Evolutionary conservation across 345 rosid genomes (phyloP).

Genomic region (Gossypium raimondii): DNA sequence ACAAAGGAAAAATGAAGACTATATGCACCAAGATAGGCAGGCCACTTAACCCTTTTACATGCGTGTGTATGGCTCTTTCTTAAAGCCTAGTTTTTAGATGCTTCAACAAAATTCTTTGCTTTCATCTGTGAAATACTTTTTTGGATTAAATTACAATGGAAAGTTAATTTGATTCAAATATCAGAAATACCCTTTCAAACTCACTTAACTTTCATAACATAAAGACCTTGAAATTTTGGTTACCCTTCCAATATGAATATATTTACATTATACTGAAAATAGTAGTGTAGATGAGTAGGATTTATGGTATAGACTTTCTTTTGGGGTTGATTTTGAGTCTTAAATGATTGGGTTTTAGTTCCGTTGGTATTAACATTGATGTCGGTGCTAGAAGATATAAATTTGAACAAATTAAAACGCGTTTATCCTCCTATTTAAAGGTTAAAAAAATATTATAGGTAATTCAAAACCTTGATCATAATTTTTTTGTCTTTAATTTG

Average conservation of each 20-base stretch:
- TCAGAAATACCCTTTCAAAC: too few relatives aligned
- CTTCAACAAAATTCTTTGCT: conserved; percentile 7
- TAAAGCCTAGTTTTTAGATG: conserved; percentile 23
- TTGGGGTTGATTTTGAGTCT: neutral
- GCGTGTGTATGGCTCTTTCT: conserved; percentile 28
- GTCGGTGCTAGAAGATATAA: rapidly evolving
- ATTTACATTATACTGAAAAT: too few relatives aligned
- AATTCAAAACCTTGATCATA: neutral
- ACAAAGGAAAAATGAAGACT: neutral
- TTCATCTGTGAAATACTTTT: neutral
- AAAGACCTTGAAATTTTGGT: too few relatives aligned
- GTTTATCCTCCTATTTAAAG: too few relatives aligned
- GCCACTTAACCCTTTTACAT: conserved; percentile 17
- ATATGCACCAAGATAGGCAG: neutral
- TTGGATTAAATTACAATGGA: conserved; percentile 1
- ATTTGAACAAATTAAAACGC: too few relatives aligned
- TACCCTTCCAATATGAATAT: too few relatives aligned
- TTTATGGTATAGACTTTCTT: conserved; percentile 8
- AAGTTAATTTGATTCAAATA: neutral
- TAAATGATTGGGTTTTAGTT: too few relatives aligned
- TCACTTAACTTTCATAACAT: too few relatives aligned
- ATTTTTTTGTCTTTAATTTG: too few relatives aligned
- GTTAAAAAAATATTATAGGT: neutral
- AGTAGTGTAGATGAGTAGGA: neutral
- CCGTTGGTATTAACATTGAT: rapidly evolving